phyloP scores from a whole-genome alignment of 2,329 filamentous ascomycete species.

The Colletotrichum sp. region DNA sequence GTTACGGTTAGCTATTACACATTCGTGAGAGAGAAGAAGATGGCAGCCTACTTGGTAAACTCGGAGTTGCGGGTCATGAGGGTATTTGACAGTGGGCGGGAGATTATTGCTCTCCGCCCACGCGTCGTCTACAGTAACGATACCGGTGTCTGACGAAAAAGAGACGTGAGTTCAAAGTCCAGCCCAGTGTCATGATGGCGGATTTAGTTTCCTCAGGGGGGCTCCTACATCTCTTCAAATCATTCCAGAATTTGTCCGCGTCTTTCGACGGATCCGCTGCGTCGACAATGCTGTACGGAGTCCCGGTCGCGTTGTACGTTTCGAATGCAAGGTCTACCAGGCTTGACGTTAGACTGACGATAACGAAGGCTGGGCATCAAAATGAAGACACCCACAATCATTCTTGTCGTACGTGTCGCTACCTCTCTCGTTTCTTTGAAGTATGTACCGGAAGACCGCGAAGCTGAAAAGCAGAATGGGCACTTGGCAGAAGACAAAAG shows the following conservation, averaged over 20 bases:
- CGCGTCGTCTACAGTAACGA: neutral
- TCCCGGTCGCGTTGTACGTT: neutral
- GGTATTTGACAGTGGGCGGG: neutral
- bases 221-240: neutral
- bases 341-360: neutral
- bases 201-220: neutral
- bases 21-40: neutral
- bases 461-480: neutral
- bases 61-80: neutral
- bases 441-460: neutral
- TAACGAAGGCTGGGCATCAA: too few relatives aligned
- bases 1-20: neutral
- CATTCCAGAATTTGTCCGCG: neutral
- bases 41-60: neutral
- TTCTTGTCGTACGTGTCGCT: neutral
- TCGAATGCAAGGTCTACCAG: neutral
- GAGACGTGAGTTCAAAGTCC: neutral
- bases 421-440: neutral
- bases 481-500: neutral
- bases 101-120: neutral
- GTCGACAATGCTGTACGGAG: neutral
- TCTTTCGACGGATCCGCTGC: neutral
- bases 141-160: neutral
- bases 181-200: neutral
- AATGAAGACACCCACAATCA: neutral